These are phyloP conservation scores for Aechmea fasciata DNA, from an alignment of 176 grass and related monocot genomes.

Conservation along the genomic window DNA sequence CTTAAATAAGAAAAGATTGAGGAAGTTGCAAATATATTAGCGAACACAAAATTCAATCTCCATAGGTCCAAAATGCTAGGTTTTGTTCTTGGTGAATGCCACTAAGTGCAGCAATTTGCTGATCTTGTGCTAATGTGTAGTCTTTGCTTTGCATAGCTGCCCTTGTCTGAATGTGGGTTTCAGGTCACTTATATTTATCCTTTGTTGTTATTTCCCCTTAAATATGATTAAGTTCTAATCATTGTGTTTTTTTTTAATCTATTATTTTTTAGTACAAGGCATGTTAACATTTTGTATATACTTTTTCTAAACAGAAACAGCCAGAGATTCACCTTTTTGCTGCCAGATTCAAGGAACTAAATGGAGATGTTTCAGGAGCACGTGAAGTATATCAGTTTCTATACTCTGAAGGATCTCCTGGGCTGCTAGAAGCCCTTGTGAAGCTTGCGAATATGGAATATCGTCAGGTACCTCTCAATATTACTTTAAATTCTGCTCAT, in stretches of 20 bases:
- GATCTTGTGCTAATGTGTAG: too few relatives aligned
- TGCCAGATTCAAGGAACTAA: conserved; percentile 80
- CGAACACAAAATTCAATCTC: too few relatives aligned
- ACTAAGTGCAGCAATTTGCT: too few relatives aligned
- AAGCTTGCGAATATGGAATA: conserved; percentile 94
- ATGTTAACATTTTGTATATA: conserved; percentile 1
- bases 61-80: too few relatives aligned
- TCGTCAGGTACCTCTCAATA: conserved; percentile 43
- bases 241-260: neutral
- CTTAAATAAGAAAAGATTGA: too few relatives aligned
- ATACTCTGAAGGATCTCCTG: conserved; percentile 68
- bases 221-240: neutral
- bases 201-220: too few relatives aligned
- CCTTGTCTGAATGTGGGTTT: too few relatives aligned
- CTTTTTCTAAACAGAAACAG: conserved; percentile 67
- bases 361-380: conserved; percentile 65
- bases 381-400: conserved; percentile 71
- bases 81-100: too few relatives aligned
- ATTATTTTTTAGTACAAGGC: neutral
- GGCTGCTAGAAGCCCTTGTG: conserved; percentile 83
- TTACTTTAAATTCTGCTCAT: neutral
- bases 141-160: neutral
- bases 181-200: too few relatives aligned
- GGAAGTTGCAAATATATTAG: too few relatives aligned
- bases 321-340: conserved; percentile 91